These are phyloP conservation scores for Trichoderma erinaceum DNA, from an alignment of 495 filamentous ascomycete genomes.

Conservation along the genomic window DNA sequence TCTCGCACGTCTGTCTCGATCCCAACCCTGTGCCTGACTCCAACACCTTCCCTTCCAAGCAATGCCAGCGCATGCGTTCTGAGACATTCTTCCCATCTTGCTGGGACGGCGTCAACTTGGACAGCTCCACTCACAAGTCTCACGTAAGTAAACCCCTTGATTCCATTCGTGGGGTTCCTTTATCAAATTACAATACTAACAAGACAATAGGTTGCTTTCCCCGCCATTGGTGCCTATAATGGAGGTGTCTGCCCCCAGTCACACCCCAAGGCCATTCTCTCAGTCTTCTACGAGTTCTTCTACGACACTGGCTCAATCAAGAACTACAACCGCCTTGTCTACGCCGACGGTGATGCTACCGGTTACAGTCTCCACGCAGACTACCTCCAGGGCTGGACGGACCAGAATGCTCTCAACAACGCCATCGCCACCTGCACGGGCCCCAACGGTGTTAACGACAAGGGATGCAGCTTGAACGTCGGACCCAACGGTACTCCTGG, in stretches of 20 bases:
- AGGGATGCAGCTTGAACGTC: conserved; percentile 27
- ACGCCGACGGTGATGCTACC: conserved; percentile 52
- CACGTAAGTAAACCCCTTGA: conserved; percentile 38
- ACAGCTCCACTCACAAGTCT: conserved; percentile 41
- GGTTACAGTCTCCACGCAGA: conserved; percentile 59
- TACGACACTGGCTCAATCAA: conserved; percentile 51
- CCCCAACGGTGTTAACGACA: background rate
- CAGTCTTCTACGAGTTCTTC: conserved; percentile 62
- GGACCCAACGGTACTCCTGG: conserved; percentile 41
- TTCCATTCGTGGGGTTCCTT: conserved; percentile 41
- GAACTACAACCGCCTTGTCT: conserved; percentile 58
- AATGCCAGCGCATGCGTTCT: conserved; percentile 16
- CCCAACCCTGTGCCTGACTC: background rate
- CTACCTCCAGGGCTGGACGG: conserved; percentile 65
- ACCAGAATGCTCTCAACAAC: conserved; percentile 51
- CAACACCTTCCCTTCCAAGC: conserved; percentile 15
- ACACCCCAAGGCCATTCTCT: conserved; percentile 49
- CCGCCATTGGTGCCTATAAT: conserved; percentile 33
- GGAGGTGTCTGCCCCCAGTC: conserved; percentile 57
- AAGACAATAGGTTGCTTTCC: conserved; percentile 21
- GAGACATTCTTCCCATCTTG: conserved; percentile 48
- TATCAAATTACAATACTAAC: background rate
- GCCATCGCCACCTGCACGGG: conserved; percentile 52
- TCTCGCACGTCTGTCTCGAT: conserved; percentile 17
- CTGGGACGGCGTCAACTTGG: conserved; percentile 46